Evolutionary conservation across 192 early-diverging fungal genomes (phyloP), one percentile per base, ranked within the genome.

Genomic region (Gamsiella multidivaricata): DNA sequence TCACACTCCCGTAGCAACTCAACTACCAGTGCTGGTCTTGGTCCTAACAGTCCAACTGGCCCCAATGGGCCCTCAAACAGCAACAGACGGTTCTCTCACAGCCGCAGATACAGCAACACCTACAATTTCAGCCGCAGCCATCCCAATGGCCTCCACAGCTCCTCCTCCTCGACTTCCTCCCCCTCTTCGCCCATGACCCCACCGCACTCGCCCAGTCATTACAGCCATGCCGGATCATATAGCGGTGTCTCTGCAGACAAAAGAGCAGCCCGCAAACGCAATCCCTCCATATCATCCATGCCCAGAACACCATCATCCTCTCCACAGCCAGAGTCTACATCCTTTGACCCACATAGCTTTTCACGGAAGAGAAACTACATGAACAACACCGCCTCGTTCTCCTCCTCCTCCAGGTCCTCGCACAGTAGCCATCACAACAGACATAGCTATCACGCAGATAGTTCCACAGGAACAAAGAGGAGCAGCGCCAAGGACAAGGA

Each of bases 81-180:
- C 26, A 36, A 25, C 11, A 33, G 39, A 33, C 39, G 53, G 3
- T 46, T 32, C 54, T 78, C 74, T 0, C 74, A 78, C 12, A 58
- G 74, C 20, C 65, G 74, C 9, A 33, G 74, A 42, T 54, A 54
- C 33, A 69, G 65, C 43, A 67, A 49, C 59, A 43, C 45, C 57
- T 78, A 78, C 60, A 78, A 68, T 60, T 78, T 78, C 52, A 69
- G 65, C 43, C 74, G 74, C 9, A 78, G 74, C 43, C 49, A 76
- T 34, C 60, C 61, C n/a, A 63, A 65, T 25, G 55, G 51, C 32
- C 47, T 49, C n/a, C 54, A n/a, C n/a, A n/a, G 54, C n/a, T 32
- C 51, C 15, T 39, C 61, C 18, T 39, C 61, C 12, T 33, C 49
- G 20, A 28, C 42, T 11, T 41, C 61, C 15, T 36, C 34, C 15